Base-by-base conservation (phyloP, 2,329 filamentous ascomycete species). In the Aspergillus sp. region DNA sequence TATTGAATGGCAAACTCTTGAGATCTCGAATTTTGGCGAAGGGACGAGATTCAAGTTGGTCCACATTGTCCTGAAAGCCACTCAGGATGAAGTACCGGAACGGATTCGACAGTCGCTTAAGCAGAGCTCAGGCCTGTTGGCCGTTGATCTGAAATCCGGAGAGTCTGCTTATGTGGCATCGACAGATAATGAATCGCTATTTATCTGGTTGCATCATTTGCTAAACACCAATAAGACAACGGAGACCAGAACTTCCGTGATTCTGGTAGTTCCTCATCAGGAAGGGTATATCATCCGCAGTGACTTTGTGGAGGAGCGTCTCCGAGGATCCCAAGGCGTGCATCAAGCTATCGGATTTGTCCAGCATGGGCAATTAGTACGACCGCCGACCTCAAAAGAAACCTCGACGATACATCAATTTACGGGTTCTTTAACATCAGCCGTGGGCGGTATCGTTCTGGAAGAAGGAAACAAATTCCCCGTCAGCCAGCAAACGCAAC, bases 1-100 rank as follows among this genome's bases (percentile, higher is more conserved):
- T 14, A 18, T 42, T 6, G 16, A 16, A 18, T n/a, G 16, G 36
- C 4, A 42, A 9, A n/a, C 16, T 7, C 14, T 16, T n/a, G 36
- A n/a, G 0, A 3, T 1, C 6, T 7, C 16, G 4, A 6, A 6
- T 6, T 3, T 3, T 7, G 36, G 7, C 16, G 16, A n/a, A 16
- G 16, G 14, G n/a, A 6, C 36, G 2, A n/a, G 6, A 7, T n/a
- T 9, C 7, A 12, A n/a, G 9, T 42, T 42, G 4, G 36, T 42
- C 14, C 36, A 42, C n/a, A 6, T 42, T 42, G 16, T 9, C 16
- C 16, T 42, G 36, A 42, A 42, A 42, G 6, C 5, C 5, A n/a
- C 16, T 9, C 14, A 42, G 16, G 14, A 16, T 42, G 36, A 42
- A 42, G 7, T n/a, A 6, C 6, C 36, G 16, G 36, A n/a, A 42